Evolutionary conservation across 164 flowering plant genomes (phyloP), one percentile per base, ranked within the genome.

Genomic region (Dillenia turbinata): DNA sequence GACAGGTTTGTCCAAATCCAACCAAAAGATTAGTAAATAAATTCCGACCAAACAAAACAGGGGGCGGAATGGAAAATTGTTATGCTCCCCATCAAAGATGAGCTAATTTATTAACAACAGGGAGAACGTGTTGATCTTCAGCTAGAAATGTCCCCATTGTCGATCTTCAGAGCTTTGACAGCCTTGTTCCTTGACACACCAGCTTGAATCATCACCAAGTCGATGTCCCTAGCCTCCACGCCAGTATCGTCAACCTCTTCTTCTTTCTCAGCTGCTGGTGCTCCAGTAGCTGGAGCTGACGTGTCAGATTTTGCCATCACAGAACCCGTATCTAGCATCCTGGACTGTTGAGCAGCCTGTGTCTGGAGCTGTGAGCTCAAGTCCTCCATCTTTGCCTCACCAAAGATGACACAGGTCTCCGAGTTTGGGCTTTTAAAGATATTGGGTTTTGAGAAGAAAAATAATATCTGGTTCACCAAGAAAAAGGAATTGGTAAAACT

Each of bases 341-440:
- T 85, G 77, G 88, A 91, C 70, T 88, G 96, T 66, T 91, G 88
- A 13, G 95, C 97, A 62, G 97, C 97, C 57, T 91, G 93, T 24
- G 88, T 68, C 74, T 89, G 97, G 58, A 91, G 79, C 82, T 91
- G 97, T 54, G 97, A 82, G 78, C 93, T 88, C 83, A 91, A 71
- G 46, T 91, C 97, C 77, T 88, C 97, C 15, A 88, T 85, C 86
- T 90, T 90, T 12, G 97, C 97, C 80, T 87, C 96, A 9, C 96
- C 96, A 66, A 90, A 85, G 52, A 90, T 83, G 62, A 90, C 72
- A 46, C 85, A 90, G 24, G 97, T 88, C 62, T 90, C 97, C 4
- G 95, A 88, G 54, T 83, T 73, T 17, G 97, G 97, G 77, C 95
- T 91, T 77, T 88, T 91, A 82, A 91, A 91, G 26, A 88, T 90